phyloP scores from a whole-genome alignment of 768 basidiomycete species.

The Astraeus odoratus region DNA sequence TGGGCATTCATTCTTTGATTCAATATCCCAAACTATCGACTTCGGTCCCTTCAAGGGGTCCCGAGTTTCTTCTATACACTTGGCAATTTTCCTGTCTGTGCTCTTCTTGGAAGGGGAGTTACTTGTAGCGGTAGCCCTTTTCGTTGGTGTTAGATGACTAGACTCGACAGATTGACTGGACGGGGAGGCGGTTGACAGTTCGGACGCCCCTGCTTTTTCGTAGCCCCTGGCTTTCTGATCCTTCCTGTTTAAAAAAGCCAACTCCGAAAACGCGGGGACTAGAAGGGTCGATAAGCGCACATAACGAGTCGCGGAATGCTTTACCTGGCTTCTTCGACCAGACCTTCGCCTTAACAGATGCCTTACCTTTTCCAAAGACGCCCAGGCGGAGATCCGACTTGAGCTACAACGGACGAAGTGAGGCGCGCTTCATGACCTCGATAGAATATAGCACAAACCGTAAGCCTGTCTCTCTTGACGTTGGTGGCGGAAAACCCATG shows the following conservation, averaged over 20 bases:
- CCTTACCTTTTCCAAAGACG: slow-evolving; percentile 32
- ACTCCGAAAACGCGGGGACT: slow-evolving; percentile 39
- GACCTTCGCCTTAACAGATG: slow-evolving; percentile 24
- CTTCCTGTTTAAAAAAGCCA: slow-evolving; percentile 34
- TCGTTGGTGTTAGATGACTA: slow-evolving; percentile 12
- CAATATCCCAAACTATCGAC: slow-evolving; percentile 55
- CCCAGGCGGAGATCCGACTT: slow-evolving; percentile 24
- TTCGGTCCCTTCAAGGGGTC: slow-evolving; percentile 6
- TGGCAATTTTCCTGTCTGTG: background rate
- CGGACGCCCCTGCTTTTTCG: slow-evolving; percentile 6
- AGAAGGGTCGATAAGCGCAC: background rate
- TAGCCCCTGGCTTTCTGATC: slow-evolving; percentile 5
- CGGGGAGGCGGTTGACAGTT: slow-evolving; percentile 10
- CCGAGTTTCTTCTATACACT: background rate
- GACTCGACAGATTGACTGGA: slow-evolving; percentile 6
- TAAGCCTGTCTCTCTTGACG: slow-evolving; percentile 29
- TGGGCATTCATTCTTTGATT: slow-evolving; percentile 28
- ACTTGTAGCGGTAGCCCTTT: slow-evolving; percentile 1
- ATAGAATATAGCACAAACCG: slow-evolving; percentile 17
- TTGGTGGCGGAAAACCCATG: slow-evolving; percentile 34
- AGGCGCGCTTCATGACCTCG: background rate
- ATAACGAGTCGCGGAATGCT: background rate
- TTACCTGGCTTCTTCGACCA: slow-evolving; percentile 11
- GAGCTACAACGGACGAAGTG: slow-evolving; percentile 14
- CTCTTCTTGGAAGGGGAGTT: background rate